Percentiles rank a stretch among this genome's conserved stretches.
These are phyloP conservation scores for Termitomyces sp. DNA, from an alignment of 768 basidiomycete genomes.

Conservation along the genomic window DNA sequence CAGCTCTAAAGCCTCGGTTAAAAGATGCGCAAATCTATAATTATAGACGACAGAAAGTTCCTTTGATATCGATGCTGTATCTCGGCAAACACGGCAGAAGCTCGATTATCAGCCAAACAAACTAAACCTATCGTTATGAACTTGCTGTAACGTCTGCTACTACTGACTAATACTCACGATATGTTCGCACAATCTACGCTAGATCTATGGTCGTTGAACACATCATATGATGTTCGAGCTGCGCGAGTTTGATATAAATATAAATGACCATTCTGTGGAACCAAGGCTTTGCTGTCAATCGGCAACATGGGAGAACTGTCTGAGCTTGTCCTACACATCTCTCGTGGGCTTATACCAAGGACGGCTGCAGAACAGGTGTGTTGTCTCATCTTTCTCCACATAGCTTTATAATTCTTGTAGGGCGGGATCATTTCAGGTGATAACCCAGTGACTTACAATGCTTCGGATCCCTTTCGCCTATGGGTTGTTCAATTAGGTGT, in stretches of 20 bases:
- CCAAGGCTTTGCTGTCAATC: slow-evolving; percentile 1
- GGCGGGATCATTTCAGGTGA: slow-evolving; percentile 75
- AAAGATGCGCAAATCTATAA: no score
- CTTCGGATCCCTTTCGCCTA: slow-evolving; percentile 62
- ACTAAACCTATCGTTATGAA: no score
- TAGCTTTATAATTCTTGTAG: slow-evolving; percentile 26
- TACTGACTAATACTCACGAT: neutral
- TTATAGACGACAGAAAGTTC: no score
- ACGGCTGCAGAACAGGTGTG: slow-evolving; percentile 44
- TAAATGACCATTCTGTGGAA: no score
- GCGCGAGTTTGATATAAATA: neutral
- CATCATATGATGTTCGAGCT: neutral
- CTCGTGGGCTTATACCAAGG: slow-evolving; percentile 31
- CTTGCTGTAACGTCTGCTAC: neutral
- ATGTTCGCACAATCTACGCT: neutral
- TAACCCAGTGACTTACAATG: slow-evolving; percentile 61
- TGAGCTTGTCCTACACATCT: slow-evolving; percentile 26
- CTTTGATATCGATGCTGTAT: no score
- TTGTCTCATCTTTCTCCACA: neutral
- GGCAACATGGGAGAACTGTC: slow-evolving; percentile 44
- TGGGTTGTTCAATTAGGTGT: slow-evolving; percentile 75
- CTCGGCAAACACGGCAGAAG: no score
- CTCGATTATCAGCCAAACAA: no score
- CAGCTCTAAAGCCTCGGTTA: no score
- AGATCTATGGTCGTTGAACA: neutral